phyloP scores from a whole-genome alignment of 2,329 filamentous ascomycete species.

The Cercospora canescens region DNA sequence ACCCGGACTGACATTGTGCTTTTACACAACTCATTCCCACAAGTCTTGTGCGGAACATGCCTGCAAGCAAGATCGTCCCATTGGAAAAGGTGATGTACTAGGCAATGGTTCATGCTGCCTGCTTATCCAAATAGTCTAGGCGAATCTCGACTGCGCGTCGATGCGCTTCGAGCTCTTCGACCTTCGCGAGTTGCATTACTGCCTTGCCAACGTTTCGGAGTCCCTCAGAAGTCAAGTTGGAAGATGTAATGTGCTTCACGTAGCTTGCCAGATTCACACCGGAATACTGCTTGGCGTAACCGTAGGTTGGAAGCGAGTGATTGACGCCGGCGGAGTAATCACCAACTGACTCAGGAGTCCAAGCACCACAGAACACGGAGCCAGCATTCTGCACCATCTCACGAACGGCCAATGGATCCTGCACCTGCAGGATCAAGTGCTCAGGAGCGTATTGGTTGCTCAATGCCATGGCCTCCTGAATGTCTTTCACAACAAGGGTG shows the following conservation, averaged over 20 bases:
- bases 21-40: neutral
- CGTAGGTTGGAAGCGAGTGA: slow-evolving; percentile 94
- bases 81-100: neutral
- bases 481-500: slow-evolving; percentile 73
- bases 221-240: slow-evolving; percentile 82
- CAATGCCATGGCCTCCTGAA: slow-evolving; percentile 73
- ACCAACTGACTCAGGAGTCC: slow-evolving; percentile 96
- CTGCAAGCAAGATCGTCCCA: neutral
- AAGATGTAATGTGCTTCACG: slow-evolving; percentile 96
- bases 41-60: neutral
- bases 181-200: slow-evolving; percentile 92
- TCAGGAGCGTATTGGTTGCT: slow-evolving; percentile 97
- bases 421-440: slow-evolving; percentile 89
- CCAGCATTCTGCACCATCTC: slow-evolving; percentile 88
- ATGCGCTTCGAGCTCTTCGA: slow-evolving; percentile 94
- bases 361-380: slow-evolving; percentile 91
- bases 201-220: slow-evolving; percentile 81
- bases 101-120: neutral
- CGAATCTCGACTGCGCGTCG: slow-evolving; percentile 70
- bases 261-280: slow-evolving; percentile 96
- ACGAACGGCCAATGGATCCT: slow-evolving; percentile 72
- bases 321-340: slow-evolving; percentile 99
- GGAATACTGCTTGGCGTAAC: slow-evolving; percentile 97
- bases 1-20: neutral
- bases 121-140: slow-evolving; percentile 40